Base-by-base conservation (phyloP, 2,329 filamentous ascomycete species). In the Neophaeococcomyces mojaviensis region DNA sequence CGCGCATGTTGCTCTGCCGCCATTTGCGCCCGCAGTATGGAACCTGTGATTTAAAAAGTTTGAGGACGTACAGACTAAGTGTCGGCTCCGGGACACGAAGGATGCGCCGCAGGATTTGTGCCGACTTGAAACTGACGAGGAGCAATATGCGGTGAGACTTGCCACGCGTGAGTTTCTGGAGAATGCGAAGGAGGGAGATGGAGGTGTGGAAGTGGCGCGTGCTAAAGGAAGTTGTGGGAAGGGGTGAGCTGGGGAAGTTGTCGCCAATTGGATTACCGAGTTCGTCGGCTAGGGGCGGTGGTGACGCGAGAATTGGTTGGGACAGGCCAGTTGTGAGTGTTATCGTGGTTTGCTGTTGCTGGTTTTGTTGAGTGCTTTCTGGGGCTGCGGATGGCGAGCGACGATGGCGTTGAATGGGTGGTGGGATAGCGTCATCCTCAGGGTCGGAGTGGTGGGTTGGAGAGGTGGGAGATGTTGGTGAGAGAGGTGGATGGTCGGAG, bases 21-120 rank as follows among this genome's bases (percentile, higher is more conserved):
- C 92, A 98, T 69, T 98, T 98, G 35, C 92, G 83, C 18, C 92
- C 90, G 65, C 90, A 97, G 71, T 95, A 98, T 1, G 92, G 92
- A 3, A 98, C 92, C 66, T 98, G 92, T 50, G 88, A 92, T 67
- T 98, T 98, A 81, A 97, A 97, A 0, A 98, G 77, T 68, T 98
- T 98, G 56, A 98, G 78, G 0, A 92, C 95, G 70, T 97, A 97
- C 35, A 95, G 81, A 4, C 92, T 82, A 33, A 98, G 74, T 59
- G 88, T 78, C 2, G 82, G 83, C 59, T 98, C 88, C 0, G 90
- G 90, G 18, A 96, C 84, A 56, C 92, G 90, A 13, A 98, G 79
- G 4, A 86, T 83, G 65, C 95, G 96, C 58, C 88, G 85, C 20
- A 98, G 77, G 57, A 96, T 94, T 49, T 87, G 88, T 47, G 84